Evolutionary conservation across 768 basidiomycete species (phyloP).

Genomic region (Pisolithus tinctorius): DNA sequence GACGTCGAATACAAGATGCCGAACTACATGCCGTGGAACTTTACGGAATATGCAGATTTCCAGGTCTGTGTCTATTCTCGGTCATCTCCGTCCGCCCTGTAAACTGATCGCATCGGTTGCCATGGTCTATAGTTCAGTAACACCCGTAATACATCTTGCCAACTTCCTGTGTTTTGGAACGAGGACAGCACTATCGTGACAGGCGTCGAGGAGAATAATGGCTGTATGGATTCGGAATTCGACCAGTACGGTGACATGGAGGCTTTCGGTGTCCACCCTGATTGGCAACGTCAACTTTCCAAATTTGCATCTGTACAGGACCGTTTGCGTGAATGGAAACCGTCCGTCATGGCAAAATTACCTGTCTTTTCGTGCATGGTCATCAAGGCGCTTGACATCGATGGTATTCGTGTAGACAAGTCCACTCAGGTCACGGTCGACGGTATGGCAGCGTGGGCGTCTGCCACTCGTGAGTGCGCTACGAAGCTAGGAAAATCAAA

Average conservation of each 20-base stretch:
- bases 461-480: conserved; percentile 71
- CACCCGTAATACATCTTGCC: conserved; percentile 64
- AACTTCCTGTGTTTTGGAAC: conserved; percentile 73
- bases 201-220: conserved; percentile 50
- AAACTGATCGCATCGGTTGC: neutral
- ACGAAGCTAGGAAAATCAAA: conserved; percentile 67
- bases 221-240: conserved; percentile 80
- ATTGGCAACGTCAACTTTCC: conserved; percentile 89
- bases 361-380: conserved; percentile 77
- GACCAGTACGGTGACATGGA: conserved; percentile 97
- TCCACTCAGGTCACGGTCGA: conserved; percentile 86
- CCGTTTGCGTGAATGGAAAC: conserved; percentile 89
- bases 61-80: conserved; percentile 33
- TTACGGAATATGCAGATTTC: conserved; percentile 81
- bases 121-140: conserved; percentile 48
- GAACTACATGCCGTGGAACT: conserved; percentile 76
- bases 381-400: conserved; percentile 83
- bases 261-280: conserved; percentile 93
- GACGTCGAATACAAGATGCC: conserved; percentile 69
- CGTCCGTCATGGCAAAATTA: conserved; percentile 71
- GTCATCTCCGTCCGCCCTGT: neutral
- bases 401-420: conserved; percentile 94
- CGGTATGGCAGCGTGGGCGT: conserved; percentile 71
- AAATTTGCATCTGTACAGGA: conserved; percentile 97
- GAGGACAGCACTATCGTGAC: conserved; percentile 54